phyloP scores from a whole-genome alignment of 2,329 filamentous ascomycete species.

The Trichoderma hamatum region DNA sequence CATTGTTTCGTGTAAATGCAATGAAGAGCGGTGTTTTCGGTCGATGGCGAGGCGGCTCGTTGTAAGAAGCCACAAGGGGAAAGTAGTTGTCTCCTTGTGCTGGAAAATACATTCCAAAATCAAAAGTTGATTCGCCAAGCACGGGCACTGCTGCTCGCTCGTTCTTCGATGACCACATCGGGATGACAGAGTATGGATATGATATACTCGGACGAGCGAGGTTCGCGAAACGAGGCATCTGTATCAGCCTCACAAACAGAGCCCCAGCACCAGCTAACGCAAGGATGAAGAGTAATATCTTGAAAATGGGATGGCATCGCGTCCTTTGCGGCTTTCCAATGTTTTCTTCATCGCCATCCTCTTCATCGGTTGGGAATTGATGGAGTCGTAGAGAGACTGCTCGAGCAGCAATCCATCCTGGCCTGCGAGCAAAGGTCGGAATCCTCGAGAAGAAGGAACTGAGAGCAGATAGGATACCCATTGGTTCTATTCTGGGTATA shows the following conservation, averaged over 20 bases:
- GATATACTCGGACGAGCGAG: background rate
- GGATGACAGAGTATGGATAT: background rate
- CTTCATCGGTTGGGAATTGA: conserved; percentile 4
- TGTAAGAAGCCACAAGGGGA: conserved; percentile 24
- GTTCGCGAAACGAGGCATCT: background rate
- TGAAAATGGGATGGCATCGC: background rate
- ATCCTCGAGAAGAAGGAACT: conserved; percentile 8
- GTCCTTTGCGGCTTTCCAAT: background rate
- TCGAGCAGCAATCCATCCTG: conserved; percentile 17
- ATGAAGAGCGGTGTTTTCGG: conserved; percentile 23
- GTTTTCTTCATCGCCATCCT: conserved; percentile 9
- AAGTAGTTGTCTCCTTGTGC: conserved; percentile 20
- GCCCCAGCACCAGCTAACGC: background rate
- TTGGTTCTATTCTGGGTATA: background rate
- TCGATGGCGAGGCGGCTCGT: conserved; percentile 22
- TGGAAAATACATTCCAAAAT: conserved; percentile 17
- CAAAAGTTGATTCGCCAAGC: conserved; percentile 1
- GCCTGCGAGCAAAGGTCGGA: background rate
- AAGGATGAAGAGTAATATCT: background rate
- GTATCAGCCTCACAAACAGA: background rate
- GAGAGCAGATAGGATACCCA: background rate
- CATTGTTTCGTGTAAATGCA: conserved; percentile 21
- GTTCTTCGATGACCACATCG: background rate
- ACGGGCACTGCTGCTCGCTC: background rate
- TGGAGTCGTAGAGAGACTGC: background rate